These are phyloP conservation scores for Chaetomiaceae sp. DNA, from an alignment of 2,329 filamentous ascomycete genomes.

Conservation along the genomic window DNA sequence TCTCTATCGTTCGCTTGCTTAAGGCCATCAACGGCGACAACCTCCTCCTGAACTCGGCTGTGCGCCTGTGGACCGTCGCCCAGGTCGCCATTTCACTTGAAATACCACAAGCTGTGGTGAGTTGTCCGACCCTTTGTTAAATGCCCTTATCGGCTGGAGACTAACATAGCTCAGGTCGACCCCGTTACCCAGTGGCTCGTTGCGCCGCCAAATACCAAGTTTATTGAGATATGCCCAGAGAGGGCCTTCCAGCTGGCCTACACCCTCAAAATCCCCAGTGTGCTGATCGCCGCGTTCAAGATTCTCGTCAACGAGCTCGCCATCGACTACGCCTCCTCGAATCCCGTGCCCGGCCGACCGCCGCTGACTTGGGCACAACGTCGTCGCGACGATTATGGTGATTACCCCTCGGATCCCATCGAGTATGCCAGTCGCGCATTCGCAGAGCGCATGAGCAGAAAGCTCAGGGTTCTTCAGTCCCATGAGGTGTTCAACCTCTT, in stretches of 20 bases:
- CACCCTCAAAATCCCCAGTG: conserved; percentile 38
- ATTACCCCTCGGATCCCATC: conserved; percentile 46
- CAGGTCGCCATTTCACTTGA: conserved; percentile 58
- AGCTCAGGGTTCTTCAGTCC: conserved; percentile 33
- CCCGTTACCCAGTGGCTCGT: conserved; percentile 57
- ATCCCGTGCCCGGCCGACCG: conserved; percentile 4
- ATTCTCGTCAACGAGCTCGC: conserved; percentile 62
- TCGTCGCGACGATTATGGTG: conserved; percentile 46
- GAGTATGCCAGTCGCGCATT: conserved; percentile 52
- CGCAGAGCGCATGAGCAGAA: conserved; percentile 40
- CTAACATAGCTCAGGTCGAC: conserved; percentile 34
- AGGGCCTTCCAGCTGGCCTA: conserved; percentile 55
- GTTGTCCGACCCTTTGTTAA: conserved; percentile 14
- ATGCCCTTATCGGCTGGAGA: no score
- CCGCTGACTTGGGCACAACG: conserved; percentile 28
- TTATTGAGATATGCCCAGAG: conserved; percentile 62
- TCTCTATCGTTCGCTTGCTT: conserved; percentile 59
- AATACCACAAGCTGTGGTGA: conserved; percentile 42
- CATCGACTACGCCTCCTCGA: conserved; percentile 39
- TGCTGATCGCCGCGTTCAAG: conserved; percentile 50
- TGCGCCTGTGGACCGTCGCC: conserved; percentile 63
- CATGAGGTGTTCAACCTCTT: conserved; percentile 31
- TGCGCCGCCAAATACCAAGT: conserved; percentile 48
- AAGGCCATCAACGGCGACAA: conserved; percentile 52
- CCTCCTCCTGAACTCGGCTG: conserved; percentile 58